A percentile compares a stretch with the other conserved stretches of the same genome.
Evolutionary conservation across 495 filamentous ascomycete species (phyloP).

Genomic region (Lasiosphaeria hispida): DNA sequence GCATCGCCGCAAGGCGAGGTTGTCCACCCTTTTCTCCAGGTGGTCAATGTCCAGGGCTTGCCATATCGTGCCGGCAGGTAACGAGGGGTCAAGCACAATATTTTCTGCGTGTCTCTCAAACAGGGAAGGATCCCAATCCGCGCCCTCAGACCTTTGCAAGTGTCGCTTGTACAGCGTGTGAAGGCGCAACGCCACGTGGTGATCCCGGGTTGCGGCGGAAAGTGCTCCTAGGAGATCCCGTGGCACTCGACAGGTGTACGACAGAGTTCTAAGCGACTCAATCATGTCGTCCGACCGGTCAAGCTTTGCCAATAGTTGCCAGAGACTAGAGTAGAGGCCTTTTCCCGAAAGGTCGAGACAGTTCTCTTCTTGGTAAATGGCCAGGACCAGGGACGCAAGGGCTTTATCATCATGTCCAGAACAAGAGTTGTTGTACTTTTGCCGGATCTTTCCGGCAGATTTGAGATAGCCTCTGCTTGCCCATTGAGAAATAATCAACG

Average conservation of each 20-base stretch:
- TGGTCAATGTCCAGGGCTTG: constrained; percentile 22
- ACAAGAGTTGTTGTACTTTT: constrained; percentile 5
- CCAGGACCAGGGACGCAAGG: constrained; percentile 28
- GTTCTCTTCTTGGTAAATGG: constrained; percentile 13
- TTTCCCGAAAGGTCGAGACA: not conserved
- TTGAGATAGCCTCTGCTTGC: constrained; percentile 24
- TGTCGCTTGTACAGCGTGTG: constrained; percentile 19
- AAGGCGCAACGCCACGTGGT: constrained; percentile 20
- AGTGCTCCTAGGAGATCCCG: constrained; percentile 11
- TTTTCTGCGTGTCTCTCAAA: constrained; percentile 15
- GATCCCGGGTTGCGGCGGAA: constrained; percentile 12
- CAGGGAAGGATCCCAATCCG: constrained; percentile 19
- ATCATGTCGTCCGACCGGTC: constrained; percentile 15
- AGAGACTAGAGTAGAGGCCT: constrained; percentile 19
- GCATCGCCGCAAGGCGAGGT: not conserved
- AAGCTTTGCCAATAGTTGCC: constrained; percentile 19
- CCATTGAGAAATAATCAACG: constrained; percentile 30
- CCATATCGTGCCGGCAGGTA: constrained; percentile 26
- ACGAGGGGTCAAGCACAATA: constrained; percentile 22
- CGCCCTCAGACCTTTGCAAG: constrained; percentile 2
- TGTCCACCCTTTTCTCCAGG: not conserved
- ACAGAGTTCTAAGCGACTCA: constrained; percentile 12
- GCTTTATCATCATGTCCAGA: constrained; percentile 15
- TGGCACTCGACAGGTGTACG: constrained; percentile 8
- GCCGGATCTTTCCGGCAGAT: not conserved